phyloP scores from a whole-genome alignment of 495 filamentous ascomycete species.

The Entonaema liquescens region DNA sequence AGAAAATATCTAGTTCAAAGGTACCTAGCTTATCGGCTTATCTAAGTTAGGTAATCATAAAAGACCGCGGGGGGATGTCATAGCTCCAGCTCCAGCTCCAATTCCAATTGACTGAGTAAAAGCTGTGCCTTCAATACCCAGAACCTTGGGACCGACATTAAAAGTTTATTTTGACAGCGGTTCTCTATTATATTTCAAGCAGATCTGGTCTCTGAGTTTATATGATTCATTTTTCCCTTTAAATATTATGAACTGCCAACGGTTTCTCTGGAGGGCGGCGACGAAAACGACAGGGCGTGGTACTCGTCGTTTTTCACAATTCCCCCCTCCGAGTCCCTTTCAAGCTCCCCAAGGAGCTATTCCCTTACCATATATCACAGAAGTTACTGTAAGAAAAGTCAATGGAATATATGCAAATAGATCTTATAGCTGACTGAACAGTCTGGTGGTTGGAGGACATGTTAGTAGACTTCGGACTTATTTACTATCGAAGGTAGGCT shows the following conservation, averaged over 20 bases:
- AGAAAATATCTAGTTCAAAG: too few species aligned
- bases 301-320: conserved; percentile 52
- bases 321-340: conserved; percentile 35
- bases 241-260: conserved; percentile 47
- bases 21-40: not conserved
- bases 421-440: conserved; percentile 57
- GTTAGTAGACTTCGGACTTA: conserved; percentile 59
- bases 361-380: conserved; percentile 77
- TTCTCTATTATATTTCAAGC: not conserved
- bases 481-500: conserved; percentile 23
- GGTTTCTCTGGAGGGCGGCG: conserved; percentile 45
- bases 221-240: not conserved
- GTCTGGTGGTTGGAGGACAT: conserved; percentile 91
- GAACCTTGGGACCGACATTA: not conserved
- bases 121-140: conserved; percentile 1
- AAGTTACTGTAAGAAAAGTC: conserved; percentile 74
- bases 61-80: not conserved
- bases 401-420: conserved; percentile 1
- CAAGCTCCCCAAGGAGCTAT: conserved; percentile 63
- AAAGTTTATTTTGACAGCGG: conserved; percentile 24
- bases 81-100: too few species aligned
- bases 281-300: conserved; percentile 13
- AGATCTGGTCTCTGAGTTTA: not conserved
- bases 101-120: not conserved
- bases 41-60: not conserved